These are phyloP conservation scores for Eruca vesicaria DNA, from an alignment of 441 rosid species.

Conservation along the genomic window DNA sequence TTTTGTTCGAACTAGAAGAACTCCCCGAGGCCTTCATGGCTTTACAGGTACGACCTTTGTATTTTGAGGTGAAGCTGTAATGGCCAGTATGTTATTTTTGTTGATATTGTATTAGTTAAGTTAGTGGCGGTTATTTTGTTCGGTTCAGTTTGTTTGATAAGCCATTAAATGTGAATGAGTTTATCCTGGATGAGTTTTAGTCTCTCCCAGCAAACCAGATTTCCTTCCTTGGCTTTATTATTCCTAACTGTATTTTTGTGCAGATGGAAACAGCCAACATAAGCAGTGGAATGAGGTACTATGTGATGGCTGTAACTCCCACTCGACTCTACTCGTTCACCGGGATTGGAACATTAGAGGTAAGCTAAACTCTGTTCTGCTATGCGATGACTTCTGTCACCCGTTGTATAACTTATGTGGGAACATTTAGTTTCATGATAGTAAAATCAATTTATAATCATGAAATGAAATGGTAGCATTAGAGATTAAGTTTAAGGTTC, in stretches of 20 bases:
- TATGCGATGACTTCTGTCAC: conserved; percentile 5
- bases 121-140: background rate
- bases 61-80: background rate
- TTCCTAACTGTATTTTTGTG: conserved; percentile 18
- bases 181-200: background rate
- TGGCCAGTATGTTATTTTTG: background rate
- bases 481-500: conserved; percentile 1
- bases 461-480: background rate
- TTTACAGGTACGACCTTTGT: background rate
- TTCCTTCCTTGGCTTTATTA: background rate
- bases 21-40: conserved; percentile 74
- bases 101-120: background rate
- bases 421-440: conserved; percentile 1
- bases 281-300: conserved; percentile 78
- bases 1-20: conserved; percentile 76
- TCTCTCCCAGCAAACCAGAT: background rate
- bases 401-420: background rate
- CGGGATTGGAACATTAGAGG: conserved; percentile 90
- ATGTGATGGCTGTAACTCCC: conserved; percentile 99
- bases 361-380: conserved; percentile 42
- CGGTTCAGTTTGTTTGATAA: background rate
- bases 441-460: conserved; percentile 1
- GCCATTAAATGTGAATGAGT: background rate
- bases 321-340: conserved; percentile 96
- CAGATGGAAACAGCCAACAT: conserved; percentile 93